phyloP scores from a whole-genome alignment of 495 filamentous ascomycete species.

The Penicillium canariense region DNA sequence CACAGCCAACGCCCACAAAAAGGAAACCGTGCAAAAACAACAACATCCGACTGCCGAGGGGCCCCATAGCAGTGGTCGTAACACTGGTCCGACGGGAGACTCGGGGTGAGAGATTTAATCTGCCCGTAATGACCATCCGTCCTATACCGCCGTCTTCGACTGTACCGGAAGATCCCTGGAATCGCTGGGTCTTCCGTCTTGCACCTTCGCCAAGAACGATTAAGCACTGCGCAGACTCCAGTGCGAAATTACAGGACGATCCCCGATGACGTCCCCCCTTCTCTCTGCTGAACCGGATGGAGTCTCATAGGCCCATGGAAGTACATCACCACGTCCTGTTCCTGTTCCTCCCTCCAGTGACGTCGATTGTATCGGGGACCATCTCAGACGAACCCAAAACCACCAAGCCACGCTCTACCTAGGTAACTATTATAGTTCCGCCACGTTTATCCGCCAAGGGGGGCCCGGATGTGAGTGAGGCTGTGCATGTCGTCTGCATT shows the following conservation, averaged over 20 bases:
- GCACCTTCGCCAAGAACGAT: conserved; percentile 25
- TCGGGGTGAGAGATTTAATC: conserved; percentile 23
- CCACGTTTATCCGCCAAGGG: conserved; percentile 10
- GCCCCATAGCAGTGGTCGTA: not conserved
- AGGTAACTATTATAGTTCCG: conserved; percentile 2
- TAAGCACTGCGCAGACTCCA: conserved; percentile 22
- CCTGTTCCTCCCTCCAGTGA: not conserved
- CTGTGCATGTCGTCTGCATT: conserved; percentile 21
- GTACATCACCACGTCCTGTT: not conserved
- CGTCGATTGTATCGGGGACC: not conserved
- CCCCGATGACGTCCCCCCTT: conserved; percentile 20
- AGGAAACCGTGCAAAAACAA: not conserved
- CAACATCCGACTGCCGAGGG: not conserved
- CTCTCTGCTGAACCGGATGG: not conserved
- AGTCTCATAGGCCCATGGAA: no score
- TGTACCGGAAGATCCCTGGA: conserved; percentile 23
- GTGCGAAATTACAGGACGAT: conserved; percentile 13
- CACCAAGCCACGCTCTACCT: not conserved
- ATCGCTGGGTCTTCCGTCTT: conserved; percentile 29
- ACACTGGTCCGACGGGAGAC: not conserved
- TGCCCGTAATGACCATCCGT: not conserved
- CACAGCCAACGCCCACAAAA: not conserved
- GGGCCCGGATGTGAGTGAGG: conserved; percentile 15
- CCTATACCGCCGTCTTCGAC: not conserved
- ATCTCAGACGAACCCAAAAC: not conserved